phyloP scores from a whole-genome alignment of 345 rosid species.

The Aquilaria malaccensis region DNA sequence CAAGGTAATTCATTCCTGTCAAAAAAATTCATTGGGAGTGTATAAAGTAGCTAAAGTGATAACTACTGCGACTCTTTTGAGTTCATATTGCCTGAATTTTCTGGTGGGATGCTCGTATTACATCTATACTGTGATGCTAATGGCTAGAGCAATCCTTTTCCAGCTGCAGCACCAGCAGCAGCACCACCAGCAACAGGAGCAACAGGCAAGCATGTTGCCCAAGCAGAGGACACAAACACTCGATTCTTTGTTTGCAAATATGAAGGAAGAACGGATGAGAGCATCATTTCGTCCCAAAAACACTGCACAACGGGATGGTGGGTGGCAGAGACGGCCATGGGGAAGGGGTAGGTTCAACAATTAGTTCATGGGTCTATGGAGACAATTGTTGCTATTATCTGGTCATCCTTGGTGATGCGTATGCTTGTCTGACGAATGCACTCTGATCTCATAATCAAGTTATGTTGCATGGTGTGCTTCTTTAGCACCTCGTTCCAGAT shows the following conservation, averaged over 20 bases:
- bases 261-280: slow-evolving; percentile 76
- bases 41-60: neutral
- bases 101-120: neutral
- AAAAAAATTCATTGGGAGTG: neutral
- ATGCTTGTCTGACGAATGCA: too few species aligned
- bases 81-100: neutral
- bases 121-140: neutral
- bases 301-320: slow-evolving; percentile 20
- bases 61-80: neutral
- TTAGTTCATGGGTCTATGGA: slow-evolving; percentile 14
- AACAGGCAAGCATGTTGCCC: slow-evolving; percentile 25
- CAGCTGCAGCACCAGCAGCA: slow-evolving; percentile 20
- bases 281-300: slow-evolving; percentile 25
- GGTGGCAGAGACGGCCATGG: slow-evolving; percentile 44
- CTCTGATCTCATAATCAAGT: neutral
- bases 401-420: neutral
- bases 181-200: slow-evolving; percentile 23
- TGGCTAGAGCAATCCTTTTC: neutral
- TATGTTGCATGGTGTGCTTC: neutral
- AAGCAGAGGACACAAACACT: slow-evolving; percentile 66
- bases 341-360: slow-evolving; percentile 44
- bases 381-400: neutral
- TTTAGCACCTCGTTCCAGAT: too few species aligned
- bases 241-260: slow-evolving; percentile 73
- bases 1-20: slow-evolving; percentile 38